Conservation (phyloP, 2,329 filamentous ascomycete species). For the Chaetomium sp. region DNA sequence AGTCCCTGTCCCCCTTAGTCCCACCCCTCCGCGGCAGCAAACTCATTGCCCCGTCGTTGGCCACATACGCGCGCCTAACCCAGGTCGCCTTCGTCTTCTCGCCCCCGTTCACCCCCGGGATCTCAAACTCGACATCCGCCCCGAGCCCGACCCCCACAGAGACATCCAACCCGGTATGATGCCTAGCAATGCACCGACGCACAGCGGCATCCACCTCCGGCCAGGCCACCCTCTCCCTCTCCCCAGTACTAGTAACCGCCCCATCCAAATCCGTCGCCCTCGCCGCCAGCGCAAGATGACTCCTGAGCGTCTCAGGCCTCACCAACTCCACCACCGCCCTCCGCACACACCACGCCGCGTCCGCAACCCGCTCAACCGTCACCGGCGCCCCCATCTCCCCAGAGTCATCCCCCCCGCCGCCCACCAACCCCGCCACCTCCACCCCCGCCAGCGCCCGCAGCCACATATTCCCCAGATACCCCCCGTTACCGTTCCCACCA, state of each 20-base stretch:
- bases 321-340: neutral
- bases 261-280: neutral
- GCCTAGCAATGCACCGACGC: neutral
- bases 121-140: slow-evolving; percentile 21
- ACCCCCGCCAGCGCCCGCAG: slow-evolving; percentile 9
- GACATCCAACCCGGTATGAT: slow-evolving; percentile 16
- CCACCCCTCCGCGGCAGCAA: slow-evolving; percentile 14
- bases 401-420: neutral
- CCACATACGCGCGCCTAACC: slow-evolving; percentile 19
- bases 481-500: neutral
- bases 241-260: neutral
- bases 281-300: slow-evolving; percentile 4
- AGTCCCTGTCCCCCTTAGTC: slow-evolving; percentile 20
- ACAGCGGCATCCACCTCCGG: slow-evolving; percentile 11
- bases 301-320: neutral
- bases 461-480: slow-evolving; percentile 21
- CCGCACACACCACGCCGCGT: slow-evolving; percentile 12
- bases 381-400: neutral
- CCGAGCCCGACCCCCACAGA: slow-evolving; percentile 11
- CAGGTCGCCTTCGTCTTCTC: slow-evolving; percentile 8
- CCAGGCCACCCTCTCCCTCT: neutral
- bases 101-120: slow-evolving; percentile 8
- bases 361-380: neutral
- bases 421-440: slow-evolving; percentile 6
- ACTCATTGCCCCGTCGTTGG: slow-evolving; percentile 12